Evolutionary conservation across 495 filamentous ascomycete species (phyloP).

Genomic region (Neurospora sp.): DNA sequence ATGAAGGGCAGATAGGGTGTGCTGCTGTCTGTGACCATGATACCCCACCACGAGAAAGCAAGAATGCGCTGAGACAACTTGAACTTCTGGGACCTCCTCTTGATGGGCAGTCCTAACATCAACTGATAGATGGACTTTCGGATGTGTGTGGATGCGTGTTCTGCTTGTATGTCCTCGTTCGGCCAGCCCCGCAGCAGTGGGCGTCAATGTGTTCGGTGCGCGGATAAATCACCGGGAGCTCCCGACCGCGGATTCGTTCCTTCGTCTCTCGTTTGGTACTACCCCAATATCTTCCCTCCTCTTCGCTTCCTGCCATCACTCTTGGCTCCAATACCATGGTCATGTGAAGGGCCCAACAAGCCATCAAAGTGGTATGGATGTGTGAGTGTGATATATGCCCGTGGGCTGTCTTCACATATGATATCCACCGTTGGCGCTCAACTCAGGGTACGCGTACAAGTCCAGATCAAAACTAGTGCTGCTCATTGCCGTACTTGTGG

Average conservation of each 20-base stretch:
- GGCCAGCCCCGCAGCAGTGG: background rate
- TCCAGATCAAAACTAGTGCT: conserved; percentile 20
- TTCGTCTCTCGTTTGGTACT: background rate
- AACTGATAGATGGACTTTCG: background rate
- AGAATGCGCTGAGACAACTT: background rate
- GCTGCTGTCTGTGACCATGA: background rate
- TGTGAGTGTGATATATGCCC: background rate
- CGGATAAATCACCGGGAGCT: background rate
- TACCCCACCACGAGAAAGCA: background rate
- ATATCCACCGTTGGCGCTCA: conserved; percentile 5
- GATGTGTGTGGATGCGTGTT: background rate
- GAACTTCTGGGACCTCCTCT: background rate
- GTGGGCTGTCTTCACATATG: background rate
- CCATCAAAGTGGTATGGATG: background rate
- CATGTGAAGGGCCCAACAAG: background rate
- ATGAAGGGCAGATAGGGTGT: background rate
- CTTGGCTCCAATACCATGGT: background rate
- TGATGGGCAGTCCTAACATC: background rate
- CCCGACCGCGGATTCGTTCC: background rate
- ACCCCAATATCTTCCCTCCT: background rate
- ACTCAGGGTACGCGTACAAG: conserved; percentile 20
- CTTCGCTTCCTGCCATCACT: background rate
- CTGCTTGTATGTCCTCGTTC: background rate
- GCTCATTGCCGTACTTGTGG: conserved; percentile 5
- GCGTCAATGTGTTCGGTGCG: background rate